Evolutionary conservation across 441 rosid species (phyloP).

Genomic region (Mallotus japonicus): DNA sequence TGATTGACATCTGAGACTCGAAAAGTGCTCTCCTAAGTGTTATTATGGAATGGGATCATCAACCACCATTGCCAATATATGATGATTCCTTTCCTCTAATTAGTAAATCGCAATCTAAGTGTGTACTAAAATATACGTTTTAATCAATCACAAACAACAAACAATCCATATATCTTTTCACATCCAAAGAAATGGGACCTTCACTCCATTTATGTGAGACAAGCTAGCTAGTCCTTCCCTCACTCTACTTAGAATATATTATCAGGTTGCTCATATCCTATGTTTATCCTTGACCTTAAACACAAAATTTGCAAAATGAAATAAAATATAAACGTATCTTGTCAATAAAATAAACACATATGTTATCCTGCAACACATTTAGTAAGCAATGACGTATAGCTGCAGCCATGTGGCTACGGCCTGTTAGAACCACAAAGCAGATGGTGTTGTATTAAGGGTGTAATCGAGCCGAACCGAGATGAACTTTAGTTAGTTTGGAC

Average conservation of each 20-base stretch:
- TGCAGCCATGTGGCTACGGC: conserved; percentile 6
- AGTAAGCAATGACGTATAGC: conserved; percentile 10
- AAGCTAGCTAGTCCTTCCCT: conserved; percentile 4
- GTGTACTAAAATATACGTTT: background rate
- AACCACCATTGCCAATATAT: conserved; percentile 9
- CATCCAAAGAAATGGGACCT: conserved; percentile 24
- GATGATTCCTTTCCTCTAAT: conserved; percentile 22
- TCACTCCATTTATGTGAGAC: conserved; percentile 20
- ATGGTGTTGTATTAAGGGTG: too few species aligned
- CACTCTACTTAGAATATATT: background rate
- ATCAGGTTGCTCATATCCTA: background rate
- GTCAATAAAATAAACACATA: conserved; percentile 8
- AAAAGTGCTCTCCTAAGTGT: background rate
- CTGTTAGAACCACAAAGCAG: background rate
- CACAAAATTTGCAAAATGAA: conserved; percentile 12
- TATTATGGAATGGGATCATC: background rate
- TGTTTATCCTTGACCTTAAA: background rate
- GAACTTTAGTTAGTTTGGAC: too few species aligned
- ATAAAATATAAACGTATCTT: conserved; percentile 12
- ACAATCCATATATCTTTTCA: conserved; percentile 7
- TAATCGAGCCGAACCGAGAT: too few species aligned
- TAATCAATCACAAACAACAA: conserved; percentile 18
- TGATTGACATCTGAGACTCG: background rate
- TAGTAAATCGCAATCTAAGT: background rate
- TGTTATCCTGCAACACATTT: conserved; percentile 19